Conservation (phyloP, 768 basidiomycete genomes). For the Lactarius quietus region DNA sequence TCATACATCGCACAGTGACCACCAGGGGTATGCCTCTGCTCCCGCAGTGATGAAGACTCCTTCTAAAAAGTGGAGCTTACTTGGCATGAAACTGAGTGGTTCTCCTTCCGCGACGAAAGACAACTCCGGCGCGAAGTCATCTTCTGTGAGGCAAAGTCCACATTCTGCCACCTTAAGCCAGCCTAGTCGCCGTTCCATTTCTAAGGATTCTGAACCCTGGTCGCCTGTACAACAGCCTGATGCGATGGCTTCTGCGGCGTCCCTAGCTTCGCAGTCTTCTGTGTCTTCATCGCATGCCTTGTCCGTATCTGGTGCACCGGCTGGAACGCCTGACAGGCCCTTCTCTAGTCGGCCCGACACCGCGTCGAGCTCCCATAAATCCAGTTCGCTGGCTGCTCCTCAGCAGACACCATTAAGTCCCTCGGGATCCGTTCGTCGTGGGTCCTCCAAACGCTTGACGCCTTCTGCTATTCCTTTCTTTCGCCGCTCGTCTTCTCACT, state of each 20-base stretch:
- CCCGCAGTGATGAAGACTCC: constrained; percentile 65
- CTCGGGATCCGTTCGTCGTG: constrained; percentile 61
- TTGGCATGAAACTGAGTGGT: constrained; percentile 69
- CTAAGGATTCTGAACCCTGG: constrained; percentile 65
- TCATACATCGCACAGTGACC: constrained; percentile 24
- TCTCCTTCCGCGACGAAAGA: constrained; percentile 58
- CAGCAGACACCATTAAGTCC: constrained; percentile 68
- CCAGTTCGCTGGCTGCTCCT: constrained; percentile 49
- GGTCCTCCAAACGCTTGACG: constrained; percentile 77
- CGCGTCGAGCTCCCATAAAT: constrained; percentile 71
- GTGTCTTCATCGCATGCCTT: constrained; percentile 55
- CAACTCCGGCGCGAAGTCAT: constrained; percentile 40
- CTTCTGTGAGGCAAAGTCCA: constrained; percentile 61
- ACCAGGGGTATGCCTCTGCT: constrained; percentile 40
- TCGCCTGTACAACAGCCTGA: constrained; percentile 59
- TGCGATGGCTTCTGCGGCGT: constrained; percentile 76
- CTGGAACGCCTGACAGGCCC: constrained; percentile 65
- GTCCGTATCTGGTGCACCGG: constrained; percentile 39
- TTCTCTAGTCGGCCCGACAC: constrained; percentile 67
- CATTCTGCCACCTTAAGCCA: constrained; percentile 64
- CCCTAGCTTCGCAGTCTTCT: constrained; percentile 71
- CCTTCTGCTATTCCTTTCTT: constrained; percentile 95
- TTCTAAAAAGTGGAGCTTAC: constrained; percentile 95
- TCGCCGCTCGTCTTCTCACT: constrained; percentile 86
- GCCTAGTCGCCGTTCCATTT: constrained; percentile 62